Conservation (phyloP, 2,329 filamentous ascomycete species). For the Claviceps purpurea region DNA sequence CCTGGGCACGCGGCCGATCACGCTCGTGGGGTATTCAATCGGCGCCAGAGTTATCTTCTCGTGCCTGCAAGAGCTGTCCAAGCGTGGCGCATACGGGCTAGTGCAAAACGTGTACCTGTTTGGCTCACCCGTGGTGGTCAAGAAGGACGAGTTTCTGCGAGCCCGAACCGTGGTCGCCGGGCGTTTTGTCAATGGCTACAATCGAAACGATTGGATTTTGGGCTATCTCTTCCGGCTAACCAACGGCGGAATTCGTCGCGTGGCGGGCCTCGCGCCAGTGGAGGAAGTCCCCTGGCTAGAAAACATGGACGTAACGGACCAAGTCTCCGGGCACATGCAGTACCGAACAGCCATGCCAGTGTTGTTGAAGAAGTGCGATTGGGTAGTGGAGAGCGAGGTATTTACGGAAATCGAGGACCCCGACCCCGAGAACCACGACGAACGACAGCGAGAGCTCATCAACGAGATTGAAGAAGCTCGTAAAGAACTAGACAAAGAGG, state of each 20-base stretch:
- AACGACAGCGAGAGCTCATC: constrained; percentile 83
- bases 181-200: constrained; percentile 90
- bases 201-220: constrained; percentile 92
- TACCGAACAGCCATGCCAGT: constrained; percentile 88
- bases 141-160: constrained; percentile 75
- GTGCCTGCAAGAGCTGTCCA: constrained; percentile 74
- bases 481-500: constrained; percentile 70
- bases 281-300: constrained; percentile 69
- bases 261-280: constrained; percentile 72
- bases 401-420: constrained; percentile 96
- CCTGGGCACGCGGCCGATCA: constrained; percentile 80
- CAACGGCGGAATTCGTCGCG: constrained; percentile 74
- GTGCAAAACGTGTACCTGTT: constrained; percentile 94
- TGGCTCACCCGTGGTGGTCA: constrained; percentile 82
- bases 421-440: constrained; percentile 81
- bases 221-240: constrained; percentile 93
- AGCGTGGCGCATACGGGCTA: constrained; percentile 70
- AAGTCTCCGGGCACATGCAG: constrained; percentile 89
- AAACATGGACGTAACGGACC: constrained; percentile 75
- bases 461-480: constrained; percentile 93
- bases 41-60: constrained; percentile 87
- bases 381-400: constrained; percentile 83
- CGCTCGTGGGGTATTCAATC: constrained; percentile 86
- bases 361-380: constrained; percentile 75
- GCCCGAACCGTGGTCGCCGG: constrained; percentile 76